Evolutionary conservation across 176 grass and related monocot species (phyloP), one percentile per base, ranked within the genome.

Genomic region (Rhipidocladum racemiflorum): DNA sequence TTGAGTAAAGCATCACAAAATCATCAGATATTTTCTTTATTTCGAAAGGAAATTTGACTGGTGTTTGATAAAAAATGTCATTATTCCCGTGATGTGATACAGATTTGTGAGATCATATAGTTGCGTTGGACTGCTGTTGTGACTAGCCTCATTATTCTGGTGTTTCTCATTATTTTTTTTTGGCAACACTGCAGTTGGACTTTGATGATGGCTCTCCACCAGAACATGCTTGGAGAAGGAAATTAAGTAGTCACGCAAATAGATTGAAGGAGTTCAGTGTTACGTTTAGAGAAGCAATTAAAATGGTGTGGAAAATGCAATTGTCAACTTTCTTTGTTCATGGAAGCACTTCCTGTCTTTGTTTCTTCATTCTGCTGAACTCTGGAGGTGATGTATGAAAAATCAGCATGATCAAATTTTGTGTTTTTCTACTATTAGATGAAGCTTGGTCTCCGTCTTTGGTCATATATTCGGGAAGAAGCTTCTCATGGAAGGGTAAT

Each of bases 391-490:
- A 42, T 40, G 20, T 28, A 32, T 63, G 53, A 24, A 30, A 57
- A 55, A 57, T 44, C 67, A 81, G 27, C 34, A 38, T 89, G 48
- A 70, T 34, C 49, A 62, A 63, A 48, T 70, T 80, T 70, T 80
- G n/a, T 60, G 14, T 74, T 75, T 51, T 61, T 53, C 16, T 25
- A 76, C 53, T 48, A 29, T 79, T 70, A 97, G 95, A 91, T 97
- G 86, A 86, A 82, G 80, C 95, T 94, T 88, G 95, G 95, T 78
- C 76, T 97, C 61, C 95, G 95, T 18, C 95, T 97, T 88, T 97
- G 95, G 95, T 94, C 95, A 81, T 97, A 94, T 85, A 91, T 97
- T 32, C 89, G 88, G 70, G 95, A 97, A 88, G 95, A 97, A 89
- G 95, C 95, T 93, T 94, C 95, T 72, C 76, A 97, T 35, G 95